Base-by-base conservation (phyloP, 345 rosid genomes). In the Rhizophora mangle region DNA sequence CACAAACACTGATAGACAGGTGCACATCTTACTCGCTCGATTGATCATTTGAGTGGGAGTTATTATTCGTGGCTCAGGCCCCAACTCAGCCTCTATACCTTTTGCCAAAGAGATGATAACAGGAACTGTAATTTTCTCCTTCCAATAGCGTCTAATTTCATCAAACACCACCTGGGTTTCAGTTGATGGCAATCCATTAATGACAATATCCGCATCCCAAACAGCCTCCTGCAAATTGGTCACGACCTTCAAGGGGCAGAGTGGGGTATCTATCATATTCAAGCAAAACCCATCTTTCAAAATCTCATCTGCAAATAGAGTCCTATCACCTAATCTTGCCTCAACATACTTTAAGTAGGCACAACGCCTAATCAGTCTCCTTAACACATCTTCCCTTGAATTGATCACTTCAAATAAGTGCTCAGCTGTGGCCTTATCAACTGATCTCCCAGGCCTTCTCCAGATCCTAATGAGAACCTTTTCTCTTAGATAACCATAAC, bases 141-240 rank as follows among this genome's bases (percentile, higher is more conserved):
- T 81, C 99, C 99, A 95, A 67, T 90, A 95, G 63, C 47, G 76
- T 51, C 87, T 88, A 56, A 95, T 92, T 80, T 92, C 98, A 77
- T 92, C 93, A 67, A 95, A 95, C 65, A 95, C 96, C 82, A 83
- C 77, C 0, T 63, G 76, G 9, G 98, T 92, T 76, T 95, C 98
- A 0, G 98, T 92, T 7, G 99, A 95, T 49, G 99, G 99, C 86
- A 95, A 82, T 20, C 96, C 99, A 77, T 95, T 95, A 52, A 95
- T 86, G 55, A 95, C 92, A 37, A 95, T 81, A 82, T 95, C 99
- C 6, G 99, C 98, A 82, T 95, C 99, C 98, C 99, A 95, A 51
- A 92, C 96, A 68, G 96, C 99, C 78, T 95, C 99, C 74, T 90
- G 99, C 75, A 95, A 76, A 78, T 92, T 95, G 13, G 93, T 92